These are phyloP conservation scores for Lentinula detonsa DNA, from an alignment of 768 basidiomycete species.

Conservation along the genomic window DNA sequence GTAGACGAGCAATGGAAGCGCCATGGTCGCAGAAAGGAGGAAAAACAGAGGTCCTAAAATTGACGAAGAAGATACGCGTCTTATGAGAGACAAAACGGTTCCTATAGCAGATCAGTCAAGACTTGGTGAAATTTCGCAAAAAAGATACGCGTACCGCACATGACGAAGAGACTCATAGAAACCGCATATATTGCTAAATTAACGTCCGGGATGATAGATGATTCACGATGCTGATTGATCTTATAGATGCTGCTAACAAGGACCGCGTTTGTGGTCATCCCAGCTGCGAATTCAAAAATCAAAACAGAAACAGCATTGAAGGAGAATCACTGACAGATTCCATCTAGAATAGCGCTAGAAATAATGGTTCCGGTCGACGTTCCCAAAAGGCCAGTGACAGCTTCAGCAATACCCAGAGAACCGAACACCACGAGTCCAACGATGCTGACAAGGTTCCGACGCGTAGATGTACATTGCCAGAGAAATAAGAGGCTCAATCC, in stretches of 20 bases:
- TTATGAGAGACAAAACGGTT: background rate
- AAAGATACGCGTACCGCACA: background rate
- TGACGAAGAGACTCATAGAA: background rate
- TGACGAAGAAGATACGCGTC: background rate
- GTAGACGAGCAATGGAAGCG: conserved; percentile 3
- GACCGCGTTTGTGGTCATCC: background rate
- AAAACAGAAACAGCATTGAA: background rate
- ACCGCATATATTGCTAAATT: background rate
- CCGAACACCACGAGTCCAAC: background rate
- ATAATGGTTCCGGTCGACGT: background rate
- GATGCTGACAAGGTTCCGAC: background rate
- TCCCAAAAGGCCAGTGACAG: background rate
- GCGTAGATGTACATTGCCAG: background rate
- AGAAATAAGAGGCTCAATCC: background rate
- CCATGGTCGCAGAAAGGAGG: background rate
- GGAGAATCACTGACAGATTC: background rate
- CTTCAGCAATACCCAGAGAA: background rate
- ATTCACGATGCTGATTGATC: background rate
- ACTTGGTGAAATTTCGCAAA: background rate
- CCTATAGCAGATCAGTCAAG: background rate
- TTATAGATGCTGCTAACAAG: background rate
- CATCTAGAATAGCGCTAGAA: background rate
- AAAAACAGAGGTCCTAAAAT: background rate
- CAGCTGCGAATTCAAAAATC: background rate
- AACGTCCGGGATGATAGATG: background rate